Conservation (phyloP, 2,329 filamentous ascomycete species). For the Pseudocercospora musae region DNA sequence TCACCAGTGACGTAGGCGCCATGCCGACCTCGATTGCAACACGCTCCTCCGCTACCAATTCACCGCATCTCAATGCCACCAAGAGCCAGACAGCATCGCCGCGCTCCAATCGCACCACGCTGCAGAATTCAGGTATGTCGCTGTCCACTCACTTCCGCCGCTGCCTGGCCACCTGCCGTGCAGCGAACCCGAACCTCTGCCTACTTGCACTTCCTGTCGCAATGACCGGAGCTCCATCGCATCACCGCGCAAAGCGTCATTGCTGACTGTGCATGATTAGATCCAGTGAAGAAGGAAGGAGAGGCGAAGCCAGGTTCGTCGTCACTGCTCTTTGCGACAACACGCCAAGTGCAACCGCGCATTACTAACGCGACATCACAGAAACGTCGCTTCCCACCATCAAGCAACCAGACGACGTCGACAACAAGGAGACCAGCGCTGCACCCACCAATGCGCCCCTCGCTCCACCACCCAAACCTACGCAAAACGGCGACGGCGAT, state of each 20-base stretch:
- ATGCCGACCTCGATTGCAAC: slow-evolving; percentile 25
- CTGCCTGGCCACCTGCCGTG: slow-evolving; percentile 3
- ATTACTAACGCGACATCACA: slow-evolving; percentile 10
- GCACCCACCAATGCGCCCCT: slow-evolving; percentile 47
- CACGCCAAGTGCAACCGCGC: background rate
- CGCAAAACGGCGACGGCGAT: slow-evolving; percentile 45
- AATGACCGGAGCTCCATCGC: background rate
- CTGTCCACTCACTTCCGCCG: background rate
- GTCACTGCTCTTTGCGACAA: slow-evolving; percentile 3
- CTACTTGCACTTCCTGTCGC: slow-evolving; percentile 1
- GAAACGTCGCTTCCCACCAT: slow-evolving; percentile 32
- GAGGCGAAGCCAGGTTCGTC: slow-evolving; percentile 22
- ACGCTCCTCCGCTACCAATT: slow-evolving; percentile 26
- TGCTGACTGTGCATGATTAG: slow-evolving; percentile 21
- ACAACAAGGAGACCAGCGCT: slow-evolving; percentile 32
- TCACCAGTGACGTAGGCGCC: slow-evolving; percentile 1
- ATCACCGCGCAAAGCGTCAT: slow-evolving; percentile 1
- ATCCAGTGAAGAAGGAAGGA: slow-evolving; percentile 20
- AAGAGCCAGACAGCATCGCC: slow-evolving; percentile 28
- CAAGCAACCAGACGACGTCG: slow-evolving; percentile 34
- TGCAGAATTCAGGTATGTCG: slow-evolving; percentile 29
- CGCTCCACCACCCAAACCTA: slow-evolving; percentile 50
- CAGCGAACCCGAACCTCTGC: background rate
- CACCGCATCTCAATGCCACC: slow-evolving; percentile 26
- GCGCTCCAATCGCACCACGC: slow-evolving; percentile 23